Evolutionary conservation across 176 grass and related monocot genomes (phyloP).

Genomic region (Oryza glumipatula): DNA sequence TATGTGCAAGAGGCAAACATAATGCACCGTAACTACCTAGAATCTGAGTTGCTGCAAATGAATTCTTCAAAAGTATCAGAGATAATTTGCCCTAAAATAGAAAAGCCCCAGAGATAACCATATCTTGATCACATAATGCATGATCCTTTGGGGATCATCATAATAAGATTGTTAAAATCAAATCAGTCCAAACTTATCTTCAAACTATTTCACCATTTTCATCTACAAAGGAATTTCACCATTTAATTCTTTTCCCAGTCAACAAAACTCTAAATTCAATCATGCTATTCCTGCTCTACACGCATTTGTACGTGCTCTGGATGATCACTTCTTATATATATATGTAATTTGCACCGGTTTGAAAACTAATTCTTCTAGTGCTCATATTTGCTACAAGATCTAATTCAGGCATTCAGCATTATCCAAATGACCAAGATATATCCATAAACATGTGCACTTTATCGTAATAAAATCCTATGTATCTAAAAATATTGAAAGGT

Average conservation of each 20-base stretch:
- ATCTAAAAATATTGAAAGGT: background rate
- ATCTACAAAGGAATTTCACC: conserved; percentile 23
- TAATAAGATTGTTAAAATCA: conserved; percentile 23
- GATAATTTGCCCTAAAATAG: background rate
- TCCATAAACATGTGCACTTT: background rate
- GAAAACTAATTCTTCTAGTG: conserved; percentile 25
- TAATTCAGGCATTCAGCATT: conserved; percentile 34
- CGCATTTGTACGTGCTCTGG: conserved; percentile 22
- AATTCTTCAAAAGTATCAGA: conserved; percentile 20
- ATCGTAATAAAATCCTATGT: background rate
- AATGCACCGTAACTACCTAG: background rate
- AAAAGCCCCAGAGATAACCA: background rate
- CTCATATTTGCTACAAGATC: background rate
- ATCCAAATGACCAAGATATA: conserved; percentile 22
- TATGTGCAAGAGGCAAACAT: conserved; percentile 13
- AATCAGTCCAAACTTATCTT: conserved; percentile 32
- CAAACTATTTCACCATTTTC: conserved; percentile 18
- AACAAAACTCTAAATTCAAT: conserved; percentile 11
- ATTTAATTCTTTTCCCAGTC: conserved; percentile 15
- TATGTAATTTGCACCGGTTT: background rate
- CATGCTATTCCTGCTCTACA: background rate
- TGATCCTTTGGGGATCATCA: background rate
- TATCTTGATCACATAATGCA: conserved; percentile 4
- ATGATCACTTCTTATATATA: background rate
- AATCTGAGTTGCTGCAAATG: conserved; percentile 28